Percentiles rank a stretch among this genome's conserved stretches.
phyloP scores from a whole-genome alignment of 257 asterid genomes.

The Solanum microdontum region DNA sequence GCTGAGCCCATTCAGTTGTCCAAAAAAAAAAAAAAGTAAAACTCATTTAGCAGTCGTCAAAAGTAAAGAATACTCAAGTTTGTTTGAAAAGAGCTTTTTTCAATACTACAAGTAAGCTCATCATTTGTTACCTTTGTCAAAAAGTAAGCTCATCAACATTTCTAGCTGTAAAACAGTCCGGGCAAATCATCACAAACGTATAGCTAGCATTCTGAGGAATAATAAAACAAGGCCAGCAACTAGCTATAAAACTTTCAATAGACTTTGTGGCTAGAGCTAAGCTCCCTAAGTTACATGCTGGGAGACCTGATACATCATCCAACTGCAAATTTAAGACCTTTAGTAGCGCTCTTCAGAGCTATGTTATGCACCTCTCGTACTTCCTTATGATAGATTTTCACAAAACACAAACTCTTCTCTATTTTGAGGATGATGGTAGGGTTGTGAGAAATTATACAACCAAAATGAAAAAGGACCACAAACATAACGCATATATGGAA shows the following conservation, averaged over 20 bases:
- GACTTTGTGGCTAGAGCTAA: background rate
- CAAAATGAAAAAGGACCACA: background rate
- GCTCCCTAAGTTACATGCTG: background rate
- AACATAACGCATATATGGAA: background rate
- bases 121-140: no score
- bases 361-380: background rate
- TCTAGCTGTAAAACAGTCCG: background rate
- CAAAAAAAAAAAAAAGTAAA: background rate
- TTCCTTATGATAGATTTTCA: background rate
- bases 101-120: background rate
- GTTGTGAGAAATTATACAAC: background rate
- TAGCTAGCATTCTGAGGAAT: background rate
- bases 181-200: background rate
- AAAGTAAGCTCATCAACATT: background rate
- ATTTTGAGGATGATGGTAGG: background rate
- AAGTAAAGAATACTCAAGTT: background rate
- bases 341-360: background rate
- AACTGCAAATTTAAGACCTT: background rate
- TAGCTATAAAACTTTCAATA: background rate
- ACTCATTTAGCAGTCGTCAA: background rate
- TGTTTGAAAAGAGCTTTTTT: background rate
- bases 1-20: background rate
- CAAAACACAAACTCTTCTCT: background rate
- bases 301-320: background rate
- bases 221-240: background rate